Percentiles rank a stretch among this genome's conserved stretches.
Evolutionary conservation across 2,329 filamentous ascomycete species (phyloP).

Genomic region (Lecanoromycetidae sp.): DNA sequence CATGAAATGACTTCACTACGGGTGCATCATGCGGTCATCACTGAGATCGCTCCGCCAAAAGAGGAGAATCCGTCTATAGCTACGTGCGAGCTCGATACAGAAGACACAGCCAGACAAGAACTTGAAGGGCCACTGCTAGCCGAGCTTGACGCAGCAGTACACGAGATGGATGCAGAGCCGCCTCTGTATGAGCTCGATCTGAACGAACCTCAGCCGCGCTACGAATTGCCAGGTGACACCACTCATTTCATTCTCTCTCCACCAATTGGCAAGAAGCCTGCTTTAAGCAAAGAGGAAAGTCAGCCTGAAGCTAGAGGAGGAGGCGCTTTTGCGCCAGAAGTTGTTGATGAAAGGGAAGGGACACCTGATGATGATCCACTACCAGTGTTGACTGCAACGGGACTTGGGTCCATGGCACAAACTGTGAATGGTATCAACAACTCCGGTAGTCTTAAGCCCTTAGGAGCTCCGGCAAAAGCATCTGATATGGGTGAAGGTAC

Average conservation of each 20-base stretch:
- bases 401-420: slow-evolving; percentile 11
- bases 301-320: slow-evolving; percentile 27
- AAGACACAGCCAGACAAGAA: slow-evolving; percentile 19
- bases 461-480: not conserved
- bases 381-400: slow-evolving; percentile 18
- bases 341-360: slow-evolving; percentile 24
- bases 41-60: slow-evolving; percentile 30
- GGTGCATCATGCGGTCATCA: slow-evolving; percentile 44
- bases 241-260: slow-evolving; percentile 25
- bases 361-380: slow-evolving; percentile 15
- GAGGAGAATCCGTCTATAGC: slow-evolving; percentile 22
- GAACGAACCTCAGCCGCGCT: slow-evolving; percentile 25
- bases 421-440: slow-evolving; percentile 10
- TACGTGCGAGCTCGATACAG: slow-evolving; percentile 1
- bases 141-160: not conserved
- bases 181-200: slow-evolving; percentile 30
- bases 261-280: slow-evolving; percentile 21
- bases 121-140: slow-evolving; percentile 10
- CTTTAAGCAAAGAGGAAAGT: slow-evolving; percentile 20
- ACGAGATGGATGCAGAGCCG: slow-evolving; percentile 24
- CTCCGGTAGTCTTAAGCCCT: not conserved
- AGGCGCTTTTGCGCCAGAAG: slow-evolving; percentile 36
- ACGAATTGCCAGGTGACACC: slow-evolving; percentile 28
- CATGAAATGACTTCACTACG: slow-evolving; percentile 43
- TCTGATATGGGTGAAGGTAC: not conserved